Evolutionary conservation across 345 rosid species (phyloP).

Genomic region (Camelina laxa): DNA sequence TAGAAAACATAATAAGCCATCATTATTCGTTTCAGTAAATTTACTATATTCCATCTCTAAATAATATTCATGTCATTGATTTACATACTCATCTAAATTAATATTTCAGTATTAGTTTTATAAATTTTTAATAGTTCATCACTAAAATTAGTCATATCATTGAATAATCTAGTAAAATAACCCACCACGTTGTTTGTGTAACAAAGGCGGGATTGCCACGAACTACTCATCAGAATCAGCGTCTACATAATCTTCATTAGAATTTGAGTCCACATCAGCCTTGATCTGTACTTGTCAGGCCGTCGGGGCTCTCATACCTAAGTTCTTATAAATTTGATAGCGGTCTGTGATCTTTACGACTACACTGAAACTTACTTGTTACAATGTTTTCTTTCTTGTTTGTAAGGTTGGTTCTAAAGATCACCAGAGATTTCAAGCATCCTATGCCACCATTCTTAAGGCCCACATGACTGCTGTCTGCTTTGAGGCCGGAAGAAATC

Average conservation of each 20-base stretch:
- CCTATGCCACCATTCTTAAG: constrained; percentile 89
- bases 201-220: constrained; percentile 12
- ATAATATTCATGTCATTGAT: too few species aligned
- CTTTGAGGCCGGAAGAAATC: constrained; percentile 81
- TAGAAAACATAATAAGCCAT: too few species aligned
- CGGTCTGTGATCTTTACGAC: neutral
- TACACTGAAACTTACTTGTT: constrained; percentile 8
- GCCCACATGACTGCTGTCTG: constrained; percentile 92
- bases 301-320: too few species aligned
- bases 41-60: too few species aligned
- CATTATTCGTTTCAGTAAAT: too few species aligned
- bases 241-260: constrained; percentile 37
- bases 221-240: constrained; percentile 28
- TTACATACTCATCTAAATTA: too few species aligned
- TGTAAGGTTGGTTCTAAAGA: constrained; percentile 84
- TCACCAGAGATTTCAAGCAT: constrained; percentile 92
- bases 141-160: too few species aligned
- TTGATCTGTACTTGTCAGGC: too few species aligned
- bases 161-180: too few species aligned
- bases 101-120: too few species aligned
- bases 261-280: too few species aligned
- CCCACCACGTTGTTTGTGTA: constrained; percentile 5
- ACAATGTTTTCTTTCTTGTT: constrained; percentile 28
- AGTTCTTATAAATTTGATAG: neutral
- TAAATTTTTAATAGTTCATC: too few species aligned